Base-by-base conservation (phyloP, 345 rosid species). In the Eucalyptus rudis region DNA sequence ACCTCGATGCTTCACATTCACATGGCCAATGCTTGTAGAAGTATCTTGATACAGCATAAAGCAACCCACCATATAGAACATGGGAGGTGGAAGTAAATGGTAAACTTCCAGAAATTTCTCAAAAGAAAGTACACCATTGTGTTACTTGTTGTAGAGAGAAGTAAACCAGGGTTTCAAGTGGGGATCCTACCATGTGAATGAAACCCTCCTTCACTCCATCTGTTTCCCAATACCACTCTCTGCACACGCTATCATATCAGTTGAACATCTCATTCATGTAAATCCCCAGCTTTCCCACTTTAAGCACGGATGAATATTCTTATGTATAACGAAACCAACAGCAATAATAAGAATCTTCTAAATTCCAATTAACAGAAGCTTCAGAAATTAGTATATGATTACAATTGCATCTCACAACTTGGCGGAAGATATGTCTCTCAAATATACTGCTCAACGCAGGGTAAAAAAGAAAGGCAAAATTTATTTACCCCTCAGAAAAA, bases 181-280 rank as follows among this genome's bases (percentile, higher is more conserved):
- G 96, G 52, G 98, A 96, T 87, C 99, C 97, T 83, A 93, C 98
- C 88, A 96, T 96, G 91, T 96, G 98, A 92, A 97, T 93, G 92
- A 94, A 96, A 13, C 93, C 92, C 96, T 96, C 96, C 92, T 91
- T 93, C 40, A 91, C 88, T 79, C 95, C 98, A 43, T 91, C 93
- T 94, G 8, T 90, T 90, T 76, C 59, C 93, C 89, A 96, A 89
- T 51, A 93, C 93, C 40, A 92, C 91, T 95, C 89, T 95, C 97
- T 96, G 91, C 87, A 86, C 27, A 86, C 4, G 5, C 29, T 31
- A 22, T 66, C 79, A 54, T 66, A 66, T 88, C 88, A 56, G 87
- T 54, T 29, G 71, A 86, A 44, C 71, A 40, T 86, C 81, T 43
- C 51, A 10, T 71, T 45, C 17, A 20, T 59, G 66, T 59, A 59